phyloP scores from a whole-genome alignment of 495 filamentous ascomycete species.

The Hypoxylon rickii region DNA sequence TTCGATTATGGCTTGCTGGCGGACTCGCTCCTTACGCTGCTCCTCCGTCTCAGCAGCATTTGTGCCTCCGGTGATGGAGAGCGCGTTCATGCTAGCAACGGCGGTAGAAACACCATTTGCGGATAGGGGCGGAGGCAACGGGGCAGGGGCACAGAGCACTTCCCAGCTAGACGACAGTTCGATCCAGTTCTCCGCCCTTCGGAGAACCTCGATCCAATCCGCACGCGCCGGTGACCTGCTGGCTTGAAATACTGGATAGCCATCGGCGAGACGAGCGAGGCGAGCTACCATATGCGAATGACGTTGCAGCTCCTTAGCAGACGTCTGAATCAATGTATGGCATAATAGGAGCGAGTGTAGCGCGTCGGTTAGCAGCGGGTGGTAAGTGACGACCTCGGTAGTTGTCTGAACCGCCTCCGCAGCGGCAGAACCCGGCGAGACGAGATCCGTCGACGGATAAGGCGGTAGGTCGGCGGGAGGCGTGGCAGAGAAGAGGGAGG shows the following conservation, averaged over 20 bases:
- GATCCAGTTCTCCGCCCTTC: slow-evolving; percentile 67
- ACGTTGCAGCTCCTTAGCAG: slow-evolving; percentile 70
- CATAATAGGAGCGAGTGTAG: slow-evolving; percentile 74
- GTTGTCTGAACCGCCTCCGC: slow-evolving; percentile 38
- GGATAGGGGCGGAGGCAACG: slow-evolving; percentile 54
- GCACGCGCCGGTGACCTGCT: slow-evolving; percentile 71
- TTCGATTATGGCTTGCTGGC: slow-evolving; percentile 67
- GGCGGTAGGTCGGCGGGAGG: slow-evolving; percentile 61
- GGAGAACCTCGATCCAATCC: slow-evolving; percentile 79
- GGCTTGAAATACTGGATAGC: slow-evolving; percentile 78
- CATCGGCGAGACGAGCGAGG: slow-evolving; percentile 72
- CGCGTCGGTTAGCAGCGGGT: slow-evolving; percentile 75
- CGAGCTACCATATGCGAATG: slow-evolving; percentile 80
- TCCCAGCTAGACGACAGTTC: slow-evolving; percentile 68
- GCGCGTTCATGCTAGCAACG: slow-evolving; percentile 22
- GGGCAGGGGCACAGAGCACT: slow-evolving; percentile 68
- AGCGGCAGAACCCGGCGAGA: slow-evolving; percentile 28
- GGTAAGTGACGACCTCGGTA: slow-evolving; percentile 75
- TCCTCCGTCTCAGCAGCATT: slow-evolving; percentile 47
- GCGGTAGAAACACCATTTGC: slow-evolving; percentile 24
- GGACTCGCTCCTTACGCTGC: slow-evolving; percentile 57
- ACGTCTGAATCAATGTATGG: slow-evolving; percentile 74
- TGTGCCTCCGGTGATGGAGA: slow-evolving; percentile 18
- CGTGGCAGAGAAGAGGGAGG: slow-evolving; percentile 60
- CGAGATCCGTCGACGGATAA: slow-evolving; percentile 54